A percentile compares a stretch with the other conserved stretches of the same genome.
Evolutionary conservation across 2,329 filamentous ascomycete species (phyloP).

Genomic region (Geosmithia flava): DNA sequence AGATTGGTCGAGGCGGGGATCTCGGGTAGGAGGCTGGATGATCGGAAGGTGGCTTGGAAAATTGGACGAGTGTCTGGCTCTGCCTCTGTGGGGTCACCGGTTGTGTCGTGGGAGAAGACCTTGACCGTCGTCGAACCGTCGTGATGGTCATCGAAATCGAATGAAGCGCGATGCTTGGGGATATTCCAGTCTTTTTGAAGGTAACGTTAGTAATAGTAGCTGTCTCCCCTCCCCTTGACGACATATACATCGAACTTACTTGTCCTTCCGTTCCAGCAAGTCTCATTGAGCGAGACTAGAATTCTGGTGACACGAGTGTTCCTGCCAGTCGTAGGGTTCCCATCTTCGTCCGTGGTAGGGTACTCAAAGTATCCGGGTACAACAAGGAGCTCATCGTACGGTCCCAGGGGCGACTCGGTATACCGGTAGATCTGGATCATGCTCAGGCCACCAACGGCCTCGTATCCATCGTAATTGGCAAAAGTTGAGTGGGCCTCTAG

Average conservation of each 20-base stretch:
- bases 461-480: slow-evolving; percentile 9
- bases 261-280: slow-evolving; percentile 37
- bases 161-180: slow-evolving; percentile 40
- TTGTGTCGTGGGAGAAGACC: slow-evolving; percentile 24
- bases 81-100: slow-evolving; percentile 11
- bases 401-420: slow-evolving; percentile 33
- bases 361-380: slow-evolving; percentile 31
- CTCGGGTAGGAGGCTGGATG: slow-evolving; percentile 3
- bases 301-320: slow-evolving; percentile 35
- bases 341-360: slow-evolving; percentile 1
- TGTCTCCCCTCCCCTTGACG: not conserved
- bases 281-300: slow-evolving; percentile 39
- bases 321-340: slow-evolving; percentile 11
- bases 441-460: slow-evolving; percentile 30
- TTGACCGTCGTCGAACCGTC: slow-evolving; percentile 18
- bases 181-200: slow-evolving; percentile 35
- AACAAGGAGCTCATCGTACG: slow-evolving; percentile 40
- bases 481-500: slow-evolving; percentile 30
- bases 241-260: slow-evolving; percentile 19
- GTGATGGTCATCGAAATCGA: slow-evolving; percentile 22
- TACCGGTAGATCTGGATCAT: slow-evolving; percentile 40
- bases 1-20: slow-evolving; percentile 1
- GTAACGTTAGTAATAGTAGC: no score
- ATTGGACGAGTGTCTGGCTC: slow-evolving; percentile 16
- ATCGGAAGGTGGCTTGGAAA: slow-evolving; percentile 25